Base-by-base conservation (phyloP, 768 basidiomycete species). In the Heimioporus sp. region DNA sequence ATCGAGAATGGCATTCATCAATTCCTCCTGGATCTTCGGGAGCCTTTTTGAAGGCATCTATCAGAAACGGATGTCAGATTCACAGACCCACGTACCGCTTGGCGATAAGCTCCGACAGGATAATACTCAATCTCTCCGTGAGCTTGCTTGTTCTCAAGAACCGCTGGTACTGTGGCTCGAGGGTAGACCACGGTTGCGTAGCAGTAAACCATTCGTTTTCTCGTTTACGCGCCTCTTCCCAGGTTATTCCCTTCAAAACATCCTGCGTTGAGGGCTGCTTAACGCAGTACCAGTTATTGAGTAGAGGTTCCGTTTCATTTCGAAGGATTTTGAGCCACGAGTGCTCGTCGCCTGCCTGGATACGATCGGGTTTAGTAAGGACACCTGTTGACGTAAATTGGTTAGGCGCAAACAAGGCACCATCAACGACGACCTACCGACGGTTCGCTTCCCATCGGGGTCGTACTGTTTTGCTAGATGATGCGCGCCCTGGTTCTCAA, bases 401-500 rank as follows among this genome's bases (percentile, higher is more conserved):
- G 36, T 34, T 1, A 35, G 41, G 5, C 80, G 73, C 0, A 82
- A 76, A 0, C 78, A 79, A 35, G 80, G 52, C 0, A 84, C 78
- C 9, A 82, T 78, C 76, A 24, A 17, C 7, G 59, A 7, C 4
- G 15, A 47, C 76, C 13, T 54, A 87, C 89, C 87, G 15, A 90
- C 84, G 0, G 87, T 91, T 5, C 87, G 76, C 45, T 75, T 76
- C 0, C 88, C 87, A 1, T 79, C 68, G 0, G 82, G 80, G 54
- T 90, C 87, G 43, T 77, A 69, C 13, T 69, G 45, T 58, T 82
- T 84, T 0, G 86, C 81, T 0, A 91, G 69, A n/a, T 77, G 71
- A 52, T 85, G 82, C 0, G 88, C 88, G 0, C 83, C 85, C 63
- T 91, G 88, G 39, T 88, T 92, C 57, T 90, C 86, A 17, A 87